Conservation (phyloP, 306 rosid genomes). For the Albizia julibrissin region DNA sequence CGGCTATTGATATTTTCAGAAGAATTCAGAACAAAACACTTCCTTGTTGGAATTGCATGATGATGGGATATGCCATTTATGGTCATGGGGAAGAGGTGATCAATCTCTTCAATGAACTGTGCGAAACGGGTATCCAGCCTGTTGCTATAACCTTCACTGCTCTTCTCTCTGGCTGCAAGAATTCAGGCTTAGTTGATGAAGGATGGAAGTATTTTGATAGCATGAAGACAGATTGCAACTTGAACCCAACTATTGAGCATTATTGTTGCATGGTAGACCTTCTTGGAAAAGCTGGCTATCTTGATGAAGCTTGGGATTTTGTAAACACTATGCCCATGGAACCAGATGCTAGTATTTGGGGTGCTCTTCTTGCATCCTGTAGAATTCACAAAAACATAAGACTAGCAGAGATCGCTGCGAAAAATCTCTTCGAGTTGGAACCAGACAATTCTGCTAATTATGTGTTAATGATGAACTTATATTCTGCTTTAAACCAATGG, state of each 20-base stretch:
- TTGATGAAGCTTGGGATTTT: conserved; percentile 75
- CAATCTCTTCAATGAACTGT: conserved; percentile 51
- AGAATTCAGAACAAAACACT: conserved; percentile 55
- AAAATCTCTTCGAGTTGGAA: conserved; percentile 61
- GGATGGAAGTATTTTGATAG: conserved; percentile 76
- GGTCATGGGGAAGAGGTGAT: conserved; percentile 60
- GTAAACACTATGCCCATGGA: conserved; percentile 55
- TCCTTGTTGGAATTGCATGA: conserved; percentile 83
- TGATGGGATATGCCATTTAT: conserved; percentile 67
- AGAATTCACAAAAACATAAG: conserved; percentile 47
- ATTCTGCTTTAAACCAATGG: conserved; percentile 63
- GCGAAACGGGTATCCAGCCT: conserved; percentile 44
- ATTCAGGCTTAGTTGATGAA: conserved; percentile 59
- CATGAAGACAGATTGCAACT: conserved; percentile 55
- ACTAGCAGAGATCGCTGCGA: conserved; percentile 62
- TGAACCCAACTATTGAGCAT: conserved; percentile 68
- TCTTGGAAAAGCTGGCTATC: conserved; percentile 72
- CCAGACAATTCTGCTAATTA: conserved; percentile 64
- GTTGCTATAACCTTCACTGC: conserved; percentile 68
- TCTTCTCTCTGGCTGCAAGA: conserved; percentile 75
- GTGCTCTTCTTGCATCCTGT: conserved; percentile 65
- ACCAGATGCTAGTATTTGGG: conserved; percentile 70
- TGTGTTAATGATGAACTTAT: conserved; percentile 65
- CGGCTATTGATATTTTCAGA: conserved; percentile 51
- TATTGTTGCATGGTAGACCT: conserved; percentile 79